phyloP scores from a whole-genome alignment of 1,139 yeast genomes.

The Yamadazyma siamensis region DNA sequence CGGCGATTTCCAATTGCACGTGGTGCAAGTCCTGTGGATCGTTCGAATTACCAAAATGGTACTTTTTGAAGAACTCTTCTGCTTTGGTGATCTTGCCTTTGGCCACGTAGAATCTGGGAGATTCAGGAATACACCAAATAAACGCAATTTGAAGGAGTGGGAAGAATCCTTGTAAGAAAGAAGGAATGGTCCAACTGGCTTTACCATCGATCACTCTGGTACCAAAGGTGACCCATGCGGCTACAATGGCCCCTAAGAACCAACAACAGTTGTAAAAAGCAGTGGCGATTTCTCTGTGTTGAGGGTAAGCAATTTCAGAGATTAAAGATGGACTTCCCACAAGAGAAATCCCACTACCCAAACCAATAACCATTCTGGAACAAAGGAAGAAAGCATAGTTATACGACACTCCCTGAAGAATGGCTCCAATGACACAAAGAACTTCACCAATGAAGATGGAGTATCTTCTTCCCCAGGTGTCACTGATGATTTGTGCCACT shows the following conservation, averaged over 20 bases:
- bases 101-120: conserved; percentile 42
- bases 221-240: conserved; percentile 38
- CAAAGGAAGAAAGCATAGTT: conserved; percentile 36
- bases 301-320: conserved; percentile 43
- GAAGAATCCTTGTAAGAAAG: conserved; percentile 39
- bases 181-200: conserved; percentile 40
- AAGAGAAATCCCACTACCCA: conserved; percentile 35
- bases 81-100: conserved; percentile 35
- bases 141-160: conserved; percentile 24
- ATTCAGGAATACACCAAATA: conserved; percentile 41
- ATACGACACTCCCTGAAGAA: conserved; percentile 40
- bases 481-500: conserved; percentile 8
- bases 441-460: conserved; percentile 25
- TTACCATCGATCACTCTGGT: conserved; percentile 16
- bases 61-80: conserved; percentile 36
- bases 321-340: conserved; percentile 38
- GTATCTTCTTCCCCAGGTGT: conserved; percentile 31
- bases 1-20: conserved; percentile 42
- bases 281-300: conserved; percentile 45
- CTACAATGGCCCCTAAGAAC: conserved; percentile 51
- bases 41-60: conserved; percentile 35
- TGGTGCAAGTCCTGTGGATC: conserved; percentile 21
- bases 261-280: conserved; percentile 46
- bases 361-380: conserved; percentile 39
- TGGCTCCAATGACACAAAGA: conserved; percentile 31